These are phyloP conservation scores for Blastocystis hominis DNA, from an alignment of 352 stramenopile genomes.

Conservation along the genomic window DNA sequence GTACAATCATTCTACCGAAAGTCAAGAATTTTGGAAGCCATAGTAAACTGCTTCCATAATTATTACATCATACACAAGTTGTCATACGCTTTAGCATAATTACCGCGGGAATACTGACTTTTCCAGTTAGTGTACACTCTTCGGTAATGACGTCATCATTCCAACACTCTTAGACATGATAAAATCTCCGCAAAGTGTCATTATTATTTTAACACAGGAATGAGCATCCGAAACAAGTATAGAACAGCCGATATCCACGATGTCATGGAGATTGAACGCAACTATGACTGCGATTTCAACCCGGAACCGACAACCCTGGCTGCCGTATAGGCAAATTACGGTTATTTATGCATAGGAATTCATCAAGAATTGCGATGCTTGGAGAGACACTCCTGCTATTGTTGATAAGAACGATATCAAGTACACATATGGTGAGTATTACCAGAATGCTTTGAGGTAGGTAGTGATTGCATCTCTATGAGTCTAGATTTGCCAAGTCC, in stretches of 20 bases:
- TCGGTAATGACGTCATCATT: conserved; percentile 36
- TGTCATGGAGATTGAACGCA: conserved; percentile 32
- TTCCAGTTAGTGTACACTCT: neutral
- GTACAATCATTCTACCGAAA: too few relatives aligned
- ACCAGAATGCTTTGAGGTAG: neutral
- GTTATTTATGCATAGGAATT: neutral
- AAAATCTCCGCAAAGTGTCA: too few relatives aligned
- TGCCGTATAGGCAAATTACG: neutral
- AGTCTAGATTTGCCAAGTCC: conserved; percentile 70
- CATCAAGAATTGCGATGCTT: neutral
- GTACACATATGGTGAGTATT: conserved; percentile 44
- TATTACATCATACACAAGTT: too few relatives aligned
- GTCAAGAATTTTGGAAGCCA: too few relatives aligned
- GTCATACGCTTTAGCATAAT: too few relatives aligned
- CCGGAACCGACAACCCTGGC: conserved; percentile 21
- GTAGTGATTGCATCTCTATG: conserved; percentile 58
- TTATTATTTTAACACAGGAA: too few relatives aligned
- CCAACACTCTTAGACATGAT: neutral
- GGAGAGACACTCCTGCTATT: neutral
- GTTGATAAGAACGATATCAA: conserved; percentile 12
- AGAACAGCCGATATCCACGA: conserved; percentile 41
- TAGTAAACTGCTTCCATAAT: too few relatives aligned
- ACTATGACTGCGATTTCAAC: neutral
- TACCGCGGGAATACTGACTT: too few relatives aligned
- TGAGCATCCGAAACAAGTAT: too few relatives aligned